phyloP scores from a whole-genome alignment of 495 filamentous ascomycete species.

The Trichoderma gamsii region DNA sequence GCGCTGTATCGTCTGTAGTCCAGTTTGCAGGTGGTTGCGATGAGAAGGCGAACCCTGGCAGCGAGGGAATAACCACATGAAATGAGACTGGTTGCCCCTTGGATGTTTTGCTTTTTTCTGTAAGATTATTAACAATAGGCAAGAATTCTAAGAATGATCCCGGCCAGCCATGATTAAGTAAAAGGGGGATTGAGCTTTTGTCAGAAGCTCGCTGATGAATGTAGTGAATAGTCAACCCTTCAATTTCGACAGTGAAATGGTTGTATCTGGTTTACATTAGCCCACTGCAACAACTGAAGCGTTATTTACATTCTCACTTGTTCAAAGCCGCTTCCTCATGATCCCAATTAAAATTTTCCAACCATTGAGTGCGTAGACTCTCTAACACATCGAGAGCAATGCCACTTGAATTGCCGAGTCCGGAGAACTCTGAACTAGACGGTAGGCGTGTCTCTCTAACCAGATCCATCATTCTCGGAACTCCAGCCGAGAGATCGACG shows the following conservation, averaged over 20 bases:
- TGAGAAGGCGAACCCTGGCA: constrained; percentile 17
- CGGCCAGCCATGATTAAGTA: constrained; percentile 11
- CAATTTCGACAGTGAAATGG: constrained; percentile 8
- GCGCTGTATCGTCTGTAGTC: constrained; percentile 17
- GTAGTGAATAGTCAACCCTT: constrained; percentile 6
- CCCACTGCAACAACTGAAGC: no score
- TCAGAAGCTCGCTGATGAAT: neutral
- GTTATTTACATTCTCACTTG: no score
- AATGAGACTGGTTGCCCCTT: neutral
- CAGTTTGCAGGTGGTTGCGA: constrained; percentile 18
- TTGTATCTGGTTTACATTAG: neutral
- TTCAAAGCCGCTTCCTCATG: no score
- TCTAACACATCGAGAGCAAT: no score
- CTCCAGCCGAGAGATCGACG: no score
- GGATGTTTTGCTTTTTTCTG: neutral
- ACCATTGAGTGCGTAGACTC: no score
- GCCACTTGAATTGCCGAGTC: no score
- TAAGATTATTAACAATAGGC: neutral
- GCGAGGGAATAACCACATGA: constrained; percentile 16
- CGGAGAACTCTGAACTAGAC: no score
- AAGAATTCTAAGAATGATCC: constrained; percentile 10
- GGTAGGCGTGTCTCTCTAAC: no score
- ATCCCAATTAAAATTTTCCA: no score
- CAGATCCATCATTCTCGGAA: no score
- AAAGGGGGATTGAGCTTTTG: neutral